Conservation (phyloP, 768 basidiomycete genomes). For the Boletus subcaerulescens region DNA sequence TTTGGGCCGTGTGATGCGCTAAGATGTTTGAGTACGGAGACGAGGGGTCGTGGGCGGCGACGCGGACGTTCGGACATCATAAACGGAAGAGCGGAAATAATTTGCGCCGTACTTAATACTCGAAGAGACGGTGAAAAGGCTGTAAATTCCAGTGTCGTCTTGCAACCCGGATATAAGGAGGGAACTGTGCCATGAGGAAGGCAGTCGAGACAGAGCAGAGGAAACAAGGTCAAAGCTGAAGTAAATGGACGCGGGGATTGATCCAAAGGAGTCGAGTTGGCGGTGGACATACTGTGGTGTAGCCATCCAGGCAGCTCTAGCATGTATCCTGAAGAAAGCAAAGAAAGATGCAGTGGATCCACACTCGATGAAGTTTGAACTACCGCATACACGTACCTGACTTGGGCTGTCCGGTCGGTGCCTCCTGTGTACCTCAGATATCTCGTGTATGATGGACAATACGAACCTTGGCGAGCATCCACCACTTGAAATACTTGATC, state of each 20-base stretch:
- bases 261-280: constrained; percentile 8
- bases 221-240: constrained; percentile 1
- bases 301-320: background rate
- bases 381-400: constrained; percentile 23
- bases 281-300: background rate
- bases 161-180: constrained; percentile 15
- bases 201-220: constrained; percentile 24
- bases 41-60: constrained; percentile 38
- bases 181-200: constrained; percentile 11
- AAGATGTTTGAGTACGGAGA: constrained; percentile 38
- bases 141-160: constrained; percentile 34
- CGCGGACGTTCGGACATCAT: constrained; percentile 30
- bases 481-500: constrained; percentile 37
- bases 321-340: background rate
- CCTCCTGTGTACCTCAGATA: background rate
- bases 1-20: constrained; percentile 21
- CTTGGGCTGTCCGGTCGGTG: constrained; percentile 5
- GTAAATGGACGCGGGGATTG: constrained; percentile 7
- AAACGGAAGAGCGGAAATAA: constrained; percentile 46
- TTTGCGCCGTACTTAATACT: constrained; percentile 35
- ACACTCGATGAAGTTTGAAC: background rate
- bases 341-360: background rate
- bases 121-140: constrained; percentile 37
- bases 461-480: constrained; percentile 23
- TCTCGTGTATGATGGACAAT: background rate